Evolutionary conservation across 2,329 filamentous ascomycete species (phyloP).

Genomic region (Diaporthe sp.): DNA sequence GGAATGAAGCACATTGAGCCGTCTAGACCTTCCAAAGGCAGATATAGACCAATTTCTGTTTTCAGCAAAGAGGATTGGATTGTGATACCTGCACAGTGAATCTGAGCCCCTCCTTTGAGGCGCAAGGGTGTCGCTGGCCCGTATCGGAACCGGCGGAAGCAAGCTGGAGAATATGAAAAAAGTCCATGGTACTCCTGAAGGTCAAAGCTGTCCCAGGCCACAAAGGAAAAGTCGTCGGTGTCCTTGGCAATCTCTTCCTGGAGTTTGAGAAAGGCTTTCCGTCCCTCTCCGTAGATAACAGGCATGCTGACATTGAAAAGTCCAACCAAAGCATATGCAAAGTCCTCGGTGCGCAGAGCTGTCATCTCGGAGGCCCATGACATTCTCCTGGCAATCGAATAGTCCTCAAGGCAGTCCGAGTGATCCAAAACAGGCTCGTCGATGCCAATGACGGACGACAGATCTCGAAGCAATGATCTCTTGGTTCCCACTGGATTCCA

Average conservation of each 20-base stretch:
- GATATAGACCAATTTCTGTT: neutral
- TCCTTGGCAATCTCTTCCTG: constrained; percentile 36
- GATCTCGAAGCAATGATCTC: neutral
- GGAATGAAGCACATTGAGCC: neutral
- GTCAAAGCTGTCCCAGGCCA: neutral
- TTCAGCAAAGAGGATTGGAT: neutral
- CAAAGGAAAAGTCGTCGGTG: constrained; percentile 1
- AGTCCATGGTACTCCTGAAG: constrained; percentile 11
- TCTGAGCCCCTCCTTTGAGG: neutral
- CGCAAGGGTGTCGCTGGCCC: neutral
- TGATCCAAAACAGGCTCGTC: neutral
- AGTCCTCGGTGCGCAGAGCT: constrained; percentile 21
- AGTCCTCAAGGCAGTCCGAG: neutral
- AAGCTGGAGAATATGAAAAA: constrained; percentile 11
- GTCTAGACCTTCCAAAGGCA: neutral
- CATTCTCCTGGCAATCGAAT: constrained; percentile 22
- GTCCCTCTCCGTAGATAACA: constrained; percentile 28
- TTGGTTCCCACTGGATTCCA: constrained; percentile 9
- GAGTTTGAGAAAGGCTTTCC: constrained; percentile 17
- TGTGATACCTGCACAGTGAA: neutral
- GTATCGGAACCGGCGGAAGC: neutral
- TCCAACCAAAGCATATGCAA: constrained; percentile 35
- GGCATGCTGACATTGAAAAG: constrained; percentile 36
- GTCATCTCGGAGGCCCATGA: constrained; percentile 27
- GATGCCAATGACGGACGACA: neutral